These are phyloP conservation scores for Suillus sp. DNA, from an alignment of 768 basidiomycete genomes.

Conservation along the genomic window DNA sequence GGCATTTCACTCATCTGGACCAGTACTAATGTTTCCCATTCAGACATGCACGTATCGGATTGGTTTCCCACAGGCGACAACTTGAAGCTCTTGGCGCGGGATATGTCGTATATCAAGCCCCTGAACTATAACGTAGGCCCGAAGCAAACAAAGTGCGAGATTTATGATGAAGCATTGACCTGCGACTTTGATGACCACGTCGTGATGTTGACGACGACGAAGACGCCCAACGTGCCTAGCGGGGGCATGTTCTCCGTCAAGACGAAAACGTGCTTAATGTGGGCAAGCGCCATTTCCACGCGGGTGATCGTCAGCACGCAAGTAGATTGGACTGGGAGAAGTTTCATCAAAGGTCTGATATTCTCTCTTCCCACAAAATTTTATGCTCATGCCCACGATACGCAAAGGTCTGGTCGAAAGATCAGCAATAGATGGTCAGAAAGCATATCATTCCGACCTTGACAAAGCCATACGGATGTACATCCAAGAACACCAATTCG, in stretches of 20 bases:
- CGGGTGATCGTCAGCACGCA: constrained; percentile 85
- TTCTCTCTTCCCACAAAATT: too few relatives aligned
- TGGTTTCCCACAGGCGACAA: constrained; percentile 74
- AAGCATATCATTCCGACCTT: constrained; percentile 78
- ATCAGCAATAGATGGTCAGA: constrained; percentile 91
- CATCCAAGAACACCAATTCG: constrained; percentile 85
- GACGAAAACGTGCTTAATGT: constrained; percentile 93
- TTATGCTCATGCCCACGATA: too few relatives aligned
- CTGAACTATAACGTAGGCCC: constrained; percentile 87
- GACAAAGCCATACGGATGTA: constrained; percentile 85
- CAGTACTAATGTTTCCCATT: not conserved
- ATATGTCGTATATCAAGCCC: constrained; percentile 95
- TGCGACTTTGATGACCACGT: constrained; percentile 86
- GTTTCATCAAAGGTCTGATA: constrained; percentile 98
- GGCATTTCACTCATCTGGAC: not conserved
- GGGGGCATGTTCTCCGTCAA: constrained; percentile 93
- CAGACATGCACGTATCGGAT: constrained; percentile 95
- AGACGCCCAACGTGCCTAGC: constrained; percentile 92
- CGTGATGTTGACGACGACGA: constrained; percentile 83
- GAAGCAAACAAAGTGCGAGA: constrained; percentile 94
- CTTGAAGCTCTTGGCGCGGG: constrained; percentile 74
- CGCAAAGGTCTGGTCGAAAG: constrained; percentile 96
- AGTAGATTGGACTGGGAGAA: constrained; percentile 95
- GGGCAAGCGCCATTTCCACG: constrained; percentile 80
- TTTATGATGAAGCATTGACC: constrained; percentile 80